Evolutionary conservation across 2,329 filamentous ascomycete species (phyloP).

Genomic region (Botrytis galanthina): DNA sequence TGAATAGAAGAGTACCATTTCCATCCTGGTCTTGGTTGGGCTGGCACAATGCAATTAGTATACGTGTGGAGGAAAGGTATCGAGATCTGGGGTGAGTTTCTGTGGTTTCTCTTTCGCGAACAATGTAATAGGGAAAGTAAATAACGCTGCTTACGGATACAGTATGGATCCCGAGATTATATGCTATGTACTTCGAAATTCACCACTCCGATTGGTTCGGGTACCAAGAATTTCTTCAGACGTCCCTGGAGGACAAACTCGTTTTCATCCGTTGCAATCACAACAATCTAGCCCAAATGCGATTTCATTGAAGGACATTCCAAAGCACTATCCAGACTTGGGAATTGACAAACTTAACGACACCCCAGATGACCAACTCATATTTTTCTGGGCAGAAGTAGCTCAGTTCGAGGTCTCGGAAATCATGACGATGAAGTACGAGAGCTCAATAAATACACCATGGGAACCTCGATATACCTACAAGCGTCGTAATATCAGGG

Average conservation of each 20-base stretch:
- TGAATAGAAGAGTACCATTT: not conserved
- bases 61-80: not conserved
- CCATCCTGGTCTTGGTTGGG: conserved; percentile 9
- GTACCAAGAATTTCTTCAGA: not conserved
- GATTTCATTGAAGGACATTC: not conserved
- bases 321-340: not conserved
- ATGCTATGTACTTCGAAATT: conserved; percentile 4
- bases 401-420: not conserved
- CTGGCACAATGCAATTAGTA: not conserved
- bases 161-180: not conserved
- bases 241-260: not conserved
- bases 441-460: not conserved
- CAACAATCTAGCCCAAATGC: not conserved
- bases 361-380: not conserved
- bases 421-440: not conserved
- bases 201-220: not conserved
- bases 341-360: not conserved
- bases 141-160: not conserved
- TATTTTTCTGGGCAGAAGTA: not conserved
- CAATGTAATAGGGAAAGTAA: not conserved
- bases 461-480: not conserved
- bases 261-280: not conserved
- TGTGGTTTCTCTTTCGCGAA: not conserved
- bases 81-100: not conserved
- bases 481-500: not conserved